These are phyloP conservation scores for Schizophyllum commune DNA, from an alignment of 1,284 basidiomycete genomes.

Conservation along the genomic window DNA sequence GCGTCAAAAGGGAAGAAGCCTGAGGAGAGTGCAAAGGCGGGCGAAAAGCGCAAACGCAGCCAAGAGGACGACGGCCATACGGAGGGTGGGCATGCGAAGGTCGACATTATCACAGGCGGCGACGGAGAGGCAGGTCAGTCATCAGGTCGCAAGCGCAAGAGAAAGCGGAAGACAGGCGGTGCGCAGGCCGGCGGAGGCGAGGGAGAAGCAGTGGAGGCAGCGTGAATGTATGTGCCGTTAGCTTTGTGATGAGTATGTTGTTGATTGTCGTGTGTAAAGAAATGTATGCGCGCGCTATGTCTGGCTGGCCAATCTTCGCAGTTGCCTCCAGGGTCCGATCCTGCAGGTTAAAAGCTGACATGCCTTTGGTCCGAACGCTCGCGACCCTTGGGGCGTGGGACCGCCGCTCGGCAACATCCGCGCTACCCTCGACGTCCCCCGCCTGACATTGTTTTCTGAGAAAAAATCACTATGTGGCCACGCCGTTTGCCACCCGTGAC, in stretches of 20 bases:
- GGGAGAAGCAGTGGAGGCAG: not conserved
- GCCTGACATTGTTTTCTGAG: no score
- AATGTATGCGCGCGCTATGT: no score
- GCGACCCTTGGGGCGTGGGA: no score
- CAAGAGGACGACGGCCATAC: not conserved
- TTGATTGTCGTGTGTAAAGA: not conserved
- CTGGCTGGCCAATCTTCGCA: no score
- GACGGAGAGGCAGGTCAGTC: not conserved
- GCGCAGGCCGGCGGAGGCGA: not conserved
- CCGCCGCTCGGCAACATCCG: no score
- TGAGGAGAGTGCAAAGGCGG: slow-evolving; percentile 14
- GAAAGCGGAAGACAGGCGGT: not conserved
- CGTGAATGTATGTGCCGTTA: not conserved
- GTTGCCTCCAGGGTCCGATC: no score
- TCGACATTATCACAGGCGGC: not conserved
- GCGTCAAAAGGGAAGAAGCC: slow-evolving; percentile 13
- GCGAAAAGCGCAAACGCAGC: not conserved
- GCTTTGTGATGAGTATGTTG: not conserved
- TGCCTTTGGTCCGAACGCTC: no score
- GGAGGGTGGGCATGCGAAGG: not conserved
- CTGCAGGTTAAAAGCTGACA: no score
- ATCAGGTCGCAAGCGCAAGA: not conserved
- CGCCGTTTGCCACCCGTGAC: no score
- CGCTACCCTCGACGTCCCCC: no score
- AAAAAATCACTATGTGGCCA: no score